Base-by-base conservation (phyloP, 179 eudicot species). In the Drosera spatulata region DNA sequence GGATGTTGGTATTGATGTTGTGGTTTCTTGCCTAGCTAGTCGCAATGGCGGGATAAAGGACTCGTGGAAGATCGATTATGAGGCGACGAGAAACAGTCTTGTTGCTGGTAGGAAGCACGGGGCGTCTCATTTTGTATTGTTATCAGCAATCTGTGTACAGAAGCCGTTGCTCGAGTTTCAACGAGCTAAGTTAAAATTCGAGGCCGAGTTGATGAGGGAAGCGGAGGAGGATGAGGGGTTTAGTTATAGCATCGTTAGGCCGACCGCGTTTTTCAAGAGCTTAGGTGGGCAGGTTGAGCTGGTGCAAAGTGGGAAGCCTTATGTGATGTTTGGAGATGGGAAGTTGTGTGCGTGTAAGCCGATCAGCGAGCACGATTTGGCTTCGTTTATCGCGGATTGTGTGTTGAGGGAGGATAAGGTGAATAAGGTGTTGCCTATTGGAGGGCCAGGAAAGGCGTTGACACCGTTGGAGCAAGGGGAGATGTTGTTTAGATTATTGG, bases 261-360 rank as follows among this genome's bases (percentile, higher is more conserved):
- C 95, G 6, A 91, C 95, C 0, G 95, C 96, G 8, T 88, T 91
- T 78, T 91, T 88, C 67, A 91, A 91, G 81, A 91, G 98, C 70
- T 81, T 91, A 59, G 98, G 95, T 9, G 98, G 98, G 39, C 98
- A 91, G 11, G 84, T 91, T 64, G 98, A 88, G 76, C 69, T 91
- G 56, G 96, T 88, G 47, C 83, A 85, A 64, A 88, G 83, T 66
- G 98, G 98, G 40, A 91, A 91, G 58, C 98, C 96, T 44, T 88
- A 88, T 76, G 96, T 91, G 55, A 91, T 91, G 96, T 91, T 91
- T 79, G 98, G 98, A 8, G 91, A 91, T 66, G 98, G 98, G 53
- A 84, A 76, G 39, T 59, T 91, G 69, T 91, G 98, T 71, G 98
- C 96, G 60, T 91, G 96, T 66, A 91, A 91, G 66, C 96, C 97